Evolutionary conservation across 2,329 filamentous ascomycete species (phyloP).

Genomic region (Fusarium hostae): DNA sequence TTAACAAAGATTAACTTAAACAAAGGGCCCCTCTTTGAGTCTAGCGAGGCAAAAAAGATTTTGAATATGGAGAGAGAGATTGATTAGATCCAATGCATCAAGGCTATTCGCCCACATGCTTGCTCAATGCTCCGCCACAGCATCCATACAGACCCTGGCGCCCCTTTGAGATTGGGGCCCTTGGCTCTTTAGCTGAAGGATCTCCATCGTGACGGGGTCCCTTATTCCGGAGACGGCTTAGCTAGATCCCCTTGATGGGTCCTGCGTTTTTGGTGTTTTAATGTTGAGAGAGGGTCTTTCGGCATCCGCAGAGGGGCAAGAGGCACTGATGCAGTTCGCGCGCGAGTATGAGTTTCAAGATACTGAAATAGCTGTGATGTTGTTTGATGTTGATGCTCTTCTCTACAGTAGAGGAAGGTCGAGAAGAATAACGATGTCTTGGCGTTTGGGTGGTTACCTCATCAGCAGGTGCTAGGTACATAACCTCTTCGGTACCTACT

Average conservation of each 20-base stretch:
- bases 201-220: not conserved
- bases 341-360: not conserved
- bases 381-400: slow-evolving; percentile 4
- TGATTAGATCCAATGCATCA: slow-evolving; percentile 38
- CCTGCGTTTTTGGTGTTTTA: not conserved
- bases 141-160: slow-evolving; percentile 10
- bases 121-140: slow-evolving; percentile 9
- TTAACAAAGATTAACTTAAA: not conserved
- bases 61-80: slow-evolving; percentile 19
- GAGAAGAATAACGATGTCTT: not conserved
- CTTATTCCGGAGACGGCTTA: slow-evolving; percentile 8
- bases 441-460: not conserved
- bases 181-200: slow-evolving; percentile 12
- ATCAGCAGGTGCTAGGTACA: not conserved
- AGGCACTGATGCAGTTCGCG: slow-evolving; percentile 5
- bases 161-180: not conserved
- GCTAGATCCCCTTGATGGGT: slow-evolving; percentile 23
- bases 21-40: not conserved
- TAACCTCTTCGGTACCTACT: not conserved
- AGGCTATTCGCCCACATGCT: slow-evolving; percentile 32
- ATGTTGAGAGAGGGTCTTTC: slow-evolving; percentile 2
- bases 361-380: not conserved
- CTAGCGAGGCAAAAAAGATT: slow-evolving; percentile 11
- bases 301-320: slow-evolving; percentile 5
- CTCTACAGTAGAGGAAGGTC: not conserved